Evolutionary conservation across 2,329 filamentous ascomycete genomes (phyloP), one percentile per base, ranked within the genome.

Genomic region (Cadophora sp.): DNA sequence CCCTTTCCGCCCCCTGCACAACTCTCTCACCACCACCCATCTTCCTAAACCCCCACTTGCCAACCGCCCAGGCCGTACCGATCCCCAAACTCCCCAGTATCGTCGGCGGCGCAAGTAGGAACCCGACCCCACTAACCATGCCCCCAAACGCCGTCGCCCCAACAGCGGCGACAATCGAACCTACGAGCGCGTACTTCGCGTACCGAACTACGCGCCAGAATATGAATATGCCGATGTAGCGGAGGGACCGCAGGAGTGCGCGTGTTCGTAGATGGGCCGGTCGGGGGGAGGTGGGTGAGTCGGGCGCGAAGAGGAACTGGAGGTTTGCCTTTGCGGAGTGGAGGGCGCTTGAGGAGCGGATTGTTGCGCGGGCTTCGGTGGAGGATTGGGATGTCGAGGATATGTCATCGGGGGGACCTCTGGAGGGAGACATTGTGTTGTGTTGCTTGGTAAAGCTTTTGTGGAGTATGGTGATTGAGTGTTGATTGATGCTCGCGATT

Each of bases 141-240:
- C 73, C 73, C 53, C 74, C 75, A 64, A 77, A 73, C 2, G 75
- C 75, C 18, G 71, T 72, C 0, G 74, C 73, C 7, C 74, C 71
- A 36, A 75, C 58, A 0, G 76, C 76, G 1, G 76, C 74, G 4
- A 76, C 69, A 3, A 75, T 55, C 14, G 66, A 69, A 1, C 76
- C 76, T 22, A 76, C 72, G 2, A 73, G 56, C 3, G 75, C 75
- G 53, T 76, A 77, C 53, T 76, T 76, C n/a, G 76, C 76, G 64
- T 76, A 77, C 22, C 76, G 71, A 0, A 77, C 73, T 1, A 76
- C 63, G 24, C 75, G 74, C 76, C 76, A 77, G 70, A 77, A 77
- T 16, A 77, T 56, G 48, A 76, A 77, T 20, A 75, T 64, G 1
- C 71, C 67, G 9, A 77, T 70, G 53, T 70, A 76, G 36, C 70